Percentiles rank a stretch among this genome's conserved stretches.
Evolutionary conservation across 179 eudicot species (phyloP).

Genomic region (Vitellaria paradoxa): DNA sequence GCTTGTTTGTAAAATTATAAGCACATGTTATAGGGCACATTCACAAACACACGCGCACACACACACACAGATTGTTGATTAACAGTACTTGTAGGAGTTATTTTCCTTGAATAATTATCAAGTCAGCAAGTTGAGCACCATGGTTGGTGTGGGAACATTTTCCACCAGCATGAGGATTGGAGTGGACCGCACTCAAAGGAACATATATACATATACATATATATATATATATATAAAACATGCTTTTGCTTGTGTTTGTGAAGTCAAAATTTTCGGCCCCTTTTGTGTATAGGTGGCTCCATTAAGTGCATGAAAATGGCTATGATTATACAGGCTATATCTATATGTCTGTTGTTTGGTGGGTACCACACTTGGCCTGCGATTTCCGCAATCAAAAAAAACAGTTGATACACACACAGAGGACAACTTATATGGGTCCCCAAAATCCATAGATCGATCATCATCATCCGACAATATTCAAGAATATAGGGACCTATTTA

Average conservation of each 20-base stretch:
- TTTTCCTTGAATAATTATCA: background rate
- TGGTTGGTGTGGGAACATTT: constrained; percentile 28
- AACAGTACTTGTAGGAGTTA: background rate
- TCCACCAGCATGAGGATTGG: constrained; percentile 34
- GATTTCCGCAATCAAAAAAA: no score
- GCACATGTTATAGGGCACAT: no score
- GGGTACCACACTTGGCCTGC: no score
- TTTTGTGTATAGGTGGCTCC: constrained; percentile 9
- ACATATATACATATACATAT: constrained; percentile 18
- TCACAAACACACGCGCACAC: no score
- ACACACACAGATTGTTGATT: no score
- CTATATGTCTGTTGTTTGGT: constrained; percentile 7
- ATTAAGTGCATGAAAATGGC: constrained; percentile 21
- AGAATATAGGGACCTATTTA: no score
- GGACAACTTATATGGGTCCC: no score
- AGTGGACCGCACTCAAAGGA: constrained; percentile 94
- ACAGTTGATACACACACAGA: no score
- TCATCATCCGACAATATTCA: no score
- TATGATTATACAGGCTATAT: background rate
- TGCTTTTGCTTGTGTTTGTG: constrained; percentile 23
- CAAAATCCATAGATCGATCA: no score
- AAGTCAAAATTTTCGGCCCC: constrained; percentile 59
- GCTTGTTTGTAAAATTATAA: no score
- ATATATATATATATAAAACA: constrained; percentile 18
- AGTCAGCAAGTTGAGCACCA: constrained; percentile 1